Percentiles rank a stretch among this genome's conserved stretches.
phyloP scores from a whole-genome alignment of 1,284 basidiomycete genomes.

The Cutaneotrichosporon daszewskae region DNA sequence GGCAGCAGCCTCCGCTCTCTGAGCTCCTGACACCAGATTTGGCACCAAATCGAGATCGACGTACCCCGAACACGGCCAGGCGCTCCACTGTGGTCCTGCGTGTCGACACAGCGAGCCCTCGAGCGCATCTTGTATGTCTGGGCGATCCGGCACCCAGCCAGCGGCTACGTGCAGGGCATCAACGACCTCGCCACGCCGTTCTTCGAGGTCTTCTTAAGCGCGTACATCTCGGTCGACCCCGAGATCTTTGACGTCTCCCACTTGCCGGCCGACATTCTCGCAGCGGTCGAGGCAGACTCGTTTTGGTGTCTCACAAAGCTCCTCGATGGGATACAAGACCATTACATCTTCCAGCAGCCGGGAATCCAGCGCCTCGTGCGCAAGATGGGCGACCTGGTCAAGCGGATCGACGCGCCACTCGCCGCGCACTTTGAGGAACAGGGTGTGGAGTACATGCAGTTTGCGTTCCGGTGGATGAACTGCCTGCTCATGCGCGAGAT shows the following conservation, averaged over 20 bases:
- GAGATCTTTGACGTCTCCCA: slow-evolving; percentile 73
- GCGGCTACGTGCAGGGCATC: slow-evolving; percentile 95
- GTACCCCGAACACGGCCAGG: slow-evolving; percentile 89
- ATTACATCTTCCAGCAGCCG: slow-evolving; percentile 91
- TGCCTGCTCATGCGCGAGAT: slow-evolving; percentile 94
- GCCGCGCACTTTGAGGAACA: slow-evolving; percentile 75
- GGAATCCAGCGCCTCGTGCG: slow-evolving; percentile 87
- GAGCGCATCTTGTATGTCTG: slow-evolving; percentile 93
- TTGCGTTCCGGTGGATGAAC: slow-evolving; percentile 98
- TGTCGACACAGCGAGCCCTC: slow-evolving; percentile 78
- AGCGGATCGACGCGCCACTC: slow-evolving; percentile 82
- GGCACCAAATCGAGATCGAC: slow-evolving; percentile 98
- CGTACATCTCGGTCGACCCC: slow-evolving; percentile 60
- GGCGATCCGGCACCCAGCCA: slow-evolving; percentile 94
- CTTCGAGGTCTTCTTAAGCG: slow-evolving; percentile 76
- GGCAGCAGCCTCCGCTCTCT: not conserved
- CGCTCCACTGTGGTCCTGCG: slow-evolving; percentile 82
- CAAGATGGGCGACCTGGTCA: slow-evolving; percentile 86
- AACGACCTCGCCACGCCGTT: slow-evolving; percentile 95
- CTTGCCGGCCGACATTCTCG: slow-evolving; percentile 64
- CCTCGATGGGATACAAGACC: slow-evolving; percentile 92
- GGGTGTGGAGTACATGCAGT: slow-evolving; percentile 97
- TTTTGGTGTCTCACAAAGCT: slow-evolving; percentile 95
- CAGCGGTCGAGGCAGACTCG: slow-evolving; percentile 86
- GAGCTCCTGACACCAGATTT: slow-evolving; percentile 62